phyloP scores from a whole-genome alignment of 1,139 yeast species.

The Scheffersomyces stambukii region DNA sequence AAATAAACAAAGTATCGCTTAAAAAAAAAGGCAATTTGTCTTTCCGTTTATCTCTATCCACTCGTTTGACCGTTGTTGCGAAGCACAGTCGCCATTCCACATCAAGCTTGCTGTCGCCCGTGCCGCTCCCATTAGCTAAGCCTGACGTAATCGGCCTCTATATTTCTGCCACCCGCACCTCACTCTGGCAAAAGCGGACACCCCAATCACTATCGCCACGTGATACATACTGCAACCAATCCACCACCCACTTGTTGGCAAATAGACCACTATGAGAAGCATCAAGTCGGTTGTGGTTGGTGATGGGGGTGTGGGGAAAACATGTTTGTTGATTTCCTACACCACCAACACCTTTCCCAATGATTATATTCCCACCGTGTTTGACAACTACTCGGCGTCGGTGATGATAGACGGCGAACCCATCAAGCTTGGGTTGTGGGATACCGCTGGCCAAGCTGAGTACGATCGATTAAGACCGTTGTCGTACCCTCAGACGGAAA shows the following conservation, averaged over 20 bases:
- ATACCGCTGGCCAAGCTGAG: conserved; percentile 99
- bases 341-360: conserved; percentile 86
- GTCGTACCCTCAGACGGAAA: conserved; percentile 95
- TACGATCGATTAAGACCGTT: conserved; percentile 95
- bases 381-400: conserved; percentile 96
- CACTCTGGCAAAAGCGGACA: neutral
- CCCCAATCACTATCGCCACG: neutral
- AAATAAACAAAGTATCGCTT: too few species aligned
- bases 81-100: too few species aligned
- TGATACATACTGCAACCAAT: neutral
- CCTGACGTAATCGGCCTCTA: conserved; percentile 1
- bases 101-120: conserved; percentile 1
- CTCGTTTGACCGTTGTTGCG: too few species aligned
- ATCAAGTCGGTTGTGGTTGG: conserved; percentile 96
- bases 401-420: conserved; percentile 99
- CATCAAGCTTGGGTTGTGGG: conserved; percentile 90
- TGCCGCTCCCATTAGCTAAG: conserved; percentile 1
- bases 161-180: neutral
- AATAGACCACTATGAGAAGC: conserved; percentile 56
- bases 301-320: conserved; percentile 97
- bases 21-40: too few species aligned
- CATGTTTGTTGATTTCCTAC: conserved; percentile 85
- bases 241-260: neutral
- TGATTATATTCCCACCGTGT: conserved; percentile 86
- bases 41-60: too few species aligned